These are phyloP conservation scores for Liriodendron chinense DNA, from an alignment of 164 flowering plant genomes.

Conservation along the genomic window DNA sequence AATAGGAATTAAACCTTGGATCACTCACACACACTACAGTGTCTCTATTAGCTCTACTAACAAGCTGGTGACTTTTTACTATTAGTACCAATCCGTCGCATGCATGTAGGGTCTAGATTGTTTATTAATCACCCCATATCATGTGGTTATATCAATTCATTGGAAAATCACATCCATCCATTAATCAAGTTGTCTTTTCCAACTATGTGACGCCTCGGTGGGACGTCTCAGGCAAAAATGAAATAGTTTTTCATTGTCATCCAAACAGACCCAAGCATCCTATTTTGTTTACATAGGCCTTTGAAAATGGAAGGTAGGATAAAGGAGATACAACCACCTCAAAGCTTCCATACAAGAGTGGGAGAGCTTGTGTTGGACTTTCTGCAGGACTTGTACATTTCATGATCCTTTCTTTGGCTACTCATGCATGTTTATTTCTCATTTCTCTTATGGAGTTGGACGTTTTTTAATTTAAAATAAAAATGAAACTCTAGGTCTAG, in stretches of 20 bases:
- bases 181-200: background rate
- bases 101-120: background rate
- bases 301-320: background rate
- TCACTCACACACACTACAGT: no score
- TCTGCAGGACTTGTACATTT: no score
- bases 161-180: background rate
- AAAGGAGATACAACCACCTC: background rate
- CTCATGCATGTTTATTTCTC: no score
- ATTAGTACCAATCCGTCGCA: background rate
- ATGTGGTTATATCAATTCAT: background rate
- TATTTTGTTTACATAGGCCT: background rate
- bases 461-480: no score
- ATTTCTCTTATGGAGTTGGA: no score
- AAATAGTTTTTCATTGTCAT: background rate
- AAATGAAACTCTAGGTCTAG: no score
- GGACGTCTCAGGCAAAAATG: background rate
- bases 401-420: no score
- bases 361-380: no score
- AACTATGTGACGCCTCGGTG: background rate
- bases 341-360: no score
- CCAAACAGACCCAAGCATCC: background rate
- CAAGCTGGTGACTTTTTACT: no score
- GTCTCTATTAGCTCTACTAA: no score
- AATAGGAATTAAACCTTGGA: no score
- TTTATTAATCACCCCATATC: background rate